phyloP scores from a whole-genome alignment of 306 rosid species.

The Trichosanthes truncata region DNA sequence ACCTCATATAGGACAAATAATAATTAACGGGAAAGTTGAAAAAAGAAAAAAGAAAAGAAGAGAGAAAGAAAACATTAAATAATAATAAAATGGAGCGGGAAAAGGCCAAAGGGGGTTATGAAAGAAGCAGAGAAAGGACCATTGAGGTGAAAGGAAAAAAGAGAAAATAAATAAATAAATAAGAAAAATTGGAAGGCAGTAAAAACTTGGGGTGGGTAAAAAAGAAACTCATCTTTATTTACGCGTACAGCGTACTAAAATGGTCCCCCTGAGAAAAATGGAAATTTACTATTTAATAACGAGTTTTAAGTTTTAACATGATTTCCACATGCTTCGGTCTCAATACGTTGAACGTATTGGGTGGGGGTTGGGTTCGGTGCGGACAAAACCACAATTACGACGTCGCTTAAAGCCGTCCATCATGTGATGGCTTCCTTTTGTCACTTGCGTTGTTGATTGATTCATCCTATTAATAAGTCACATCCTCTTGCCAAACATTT shows the following conservation, averaged over 20 bases:
- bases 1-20: not conserved
- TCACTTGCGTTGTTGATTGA: not conserved
- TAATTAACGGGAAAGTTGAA: not conserved
- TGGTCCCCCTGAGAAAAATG: not conserved
- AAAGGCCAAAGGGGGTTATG: not conserved
- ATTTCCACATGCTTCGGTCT: conserved; percentile 9
- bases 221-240: not conserved
- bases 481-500: not conserved
- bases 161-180: not conserved
- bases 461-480: not conserved
- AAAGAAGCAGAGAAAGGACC: not conserved
- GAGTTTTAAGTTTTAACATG: conserved; percentile 1
- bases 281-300: not conserved
- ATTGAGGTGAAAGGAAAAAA: not conserved
- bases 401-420: not conserved
- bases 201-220: not conserved
- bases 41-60: too few species aligned
- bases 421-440: not conserved
- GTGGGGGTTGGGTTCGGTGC: not conserved
- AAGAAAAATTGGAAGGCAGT: not conserved
- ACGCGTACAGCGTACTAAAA: not conserved
- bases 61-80: not conserved
- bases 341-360: not conserved
- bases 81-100: not conserved
- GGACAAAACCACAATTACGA: not conserved